A percentile compares a stretch with the other conserved stretches of the same genome.
Conservation (phyloP, 1,284 basidiomycete species). For the Tilletia caries region DNA sequence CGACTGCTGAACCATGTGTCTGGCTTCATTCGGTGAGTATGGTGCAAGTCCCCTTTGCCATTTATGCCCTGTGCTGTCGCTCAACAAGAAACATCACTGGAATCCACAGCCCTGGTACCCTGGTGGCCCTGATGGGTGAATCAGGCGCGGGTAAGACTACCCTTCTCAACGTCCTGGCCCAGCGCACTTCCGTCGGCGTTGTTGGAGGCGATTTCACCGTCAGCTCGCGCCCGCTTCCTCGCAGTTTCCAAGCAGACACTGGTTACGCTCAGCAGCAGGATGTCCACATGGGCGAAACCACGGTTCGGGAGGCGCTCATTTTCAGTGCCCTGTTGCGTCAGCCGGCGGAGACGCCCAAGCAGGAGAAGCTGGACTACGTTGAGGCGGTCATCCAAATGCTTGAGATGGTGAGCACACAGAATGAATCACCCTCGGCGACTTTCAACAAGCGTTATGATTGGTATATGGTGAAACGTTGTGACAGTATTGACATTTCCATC, state of each 20-base stretch:
- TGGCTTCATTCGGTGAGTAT: conserved; percentile 29
- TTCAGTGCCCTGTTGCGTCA: conserved; percentile 18
- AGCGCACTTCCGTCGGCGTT: conserved; percentile 12
- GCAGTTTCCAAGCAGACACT: conserved; percentile 5
- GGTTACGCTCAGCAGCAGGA: conserved; percentile 18
- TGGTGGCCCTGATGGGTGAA: conserved; percentile 38
- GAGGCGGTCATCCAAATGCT: conserved; percentile 16
- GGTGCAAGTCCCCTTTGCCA: background rate
- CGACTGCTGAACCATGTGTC: conserved; percentile 55
- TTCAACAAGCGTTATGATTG: too few relatives aligned
- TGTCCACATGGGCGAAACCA: conserved; percentile 8
- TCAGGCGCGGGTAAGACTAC: conserved; percentile 31
- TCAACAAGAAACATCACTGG: background rate
- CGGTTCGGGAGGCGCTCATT: conserved; percentile 14
- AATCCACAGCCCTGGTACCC: background rate
- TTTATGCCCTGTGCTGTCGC: background rate
- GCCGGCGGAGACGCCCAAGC: conserved; percentile 12
- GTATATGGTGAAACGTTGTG: too few relatives aligned
- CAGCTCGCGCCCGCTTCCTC: conserved; percentile 9
- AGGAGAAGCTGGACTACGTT: conserved; percentile 17
- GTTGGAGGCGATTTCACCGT: conserved; percentile 14
- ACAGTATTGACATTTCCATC: too few relatives aligned
- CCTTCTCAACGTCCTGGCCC: conserved; percentile 16
- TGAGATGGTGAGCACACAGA: too few relatives aligned
- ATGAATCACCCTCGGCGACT: too few relatives aligned